These are phyloP conservation scores for Spizellomyces sp. DNA, from an alignment of 192 early-diverging fungal species.

Conservation along the genomic window DNA sequence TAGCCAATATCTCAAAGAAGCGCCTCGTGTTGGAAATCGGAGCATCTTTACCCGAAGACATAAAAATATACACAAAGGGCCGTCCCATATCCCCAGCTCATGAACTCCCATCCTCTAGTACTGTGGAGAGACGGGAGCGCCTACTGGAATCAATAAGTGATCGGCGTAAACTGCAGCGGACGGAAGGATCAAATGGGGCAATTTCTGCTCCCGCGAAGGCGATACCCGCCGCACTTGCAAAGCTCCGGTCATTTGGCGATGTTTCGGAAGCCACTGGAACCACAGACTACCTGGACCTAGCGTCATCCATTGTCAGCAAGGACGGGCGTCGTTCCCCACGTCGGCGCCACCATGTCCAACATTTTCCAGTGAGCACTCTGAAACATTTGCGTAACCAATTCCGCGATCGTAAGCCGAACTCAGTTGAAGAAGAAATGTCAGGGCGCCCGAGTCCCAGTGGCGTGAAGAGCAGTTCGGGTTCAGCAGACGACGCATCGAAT, in stretches of 20 bases:
- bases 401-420: slow-evolving; percentile 26
- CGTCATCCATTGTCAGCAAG: slow-evolving; percentile 27
- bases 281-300: slow-evolving; percentile 57
- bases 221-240: background rate
- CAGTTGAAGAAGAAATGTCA: background rate
- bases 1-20: slow-evolving; percentile 80
- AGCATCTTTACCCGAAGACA: slow-evolving; percentile 51
- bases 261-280: background rate
- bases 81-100: slow-evolving; percentile 10
- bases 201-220: slow-evolving; percentile 2
- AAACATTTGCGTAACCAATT: slow-evolving; percentile 40
- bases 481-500: background rate
- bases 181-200: background rate
- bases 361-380: slow-evolving; percentile 26
- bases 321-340: slow-evolving; percentile 39
- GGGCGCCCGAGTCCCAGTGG: background rate
- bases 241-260: slow-evolving; percentile 15
- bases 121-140: slow-evolving; percentile 44
- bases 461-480: background rate
- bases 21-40: slow-evolving; percentile 45
- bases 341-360: slow-evolving; percentile 27
- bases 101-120: slow-evolving; percentile 20
- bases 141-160: slow-evolving; percentile 51
- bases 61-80: slow-evolving; percentile 41
- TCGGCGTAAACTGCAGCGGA: slow-evolving; percentile 29